These are phyloP conservation scores for Penicillium antarcticum DNA, from an alignment of 495 filamentous ascomycete genomes.

Conservation along the genomic window DNA sequence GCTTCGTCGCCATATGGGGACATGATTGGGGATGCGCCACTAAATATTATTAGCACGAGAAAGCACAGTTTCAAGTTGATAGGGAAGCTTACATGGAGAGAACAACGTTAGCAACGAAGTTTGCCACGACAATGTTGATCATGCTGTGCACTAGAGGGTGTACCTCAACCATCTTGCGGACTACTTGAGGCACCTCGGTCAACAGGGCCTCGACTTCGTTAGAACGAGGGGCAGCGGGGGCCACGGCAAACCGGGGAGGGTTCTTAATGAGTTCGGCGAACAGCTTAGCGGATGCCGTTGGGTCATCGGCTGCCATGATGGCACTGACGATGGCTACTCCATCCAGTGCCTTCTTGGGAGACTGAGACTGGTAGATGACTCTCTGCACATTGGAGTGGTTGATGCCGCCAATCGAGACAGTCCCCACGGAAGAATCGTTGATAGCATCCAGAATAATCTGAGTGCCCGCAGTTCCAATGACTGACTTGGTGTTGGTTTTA, in stretches of 20 bases:
- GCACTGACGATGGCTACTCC: constrained; percentile 90
- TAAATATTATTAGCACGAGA: constrained; percentile 17
- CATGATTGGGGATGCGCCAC: constrained; percentile 92
- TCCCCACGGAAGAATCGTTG: constrained; percentile 40
- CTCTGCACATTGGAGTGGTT: constrained; percentile 73
- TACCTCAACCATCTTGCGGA: constrained; percentile 53
- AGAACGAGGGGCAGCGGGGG: constrained; percentile 12
- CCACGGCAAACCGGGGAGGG: constrained; percentile 46
- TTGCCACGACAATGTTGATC: constrained; percentile 92
- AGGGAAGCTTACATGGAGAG: constrained; percentile 56
- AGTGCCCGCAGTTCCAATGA: constrained; percentile 79
- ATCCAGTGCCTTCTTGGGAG: constrained; percentile 53
- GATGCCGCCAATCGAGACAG: constrained; percentile 86
- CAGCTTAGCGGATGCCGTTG: constrained; percentile 54
- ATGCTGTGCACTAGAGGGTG: constrained; percentile 91
- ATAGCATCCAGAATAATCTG: constrained; percentile 64
- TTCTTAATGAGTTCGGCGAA: constrained; percentile 50
- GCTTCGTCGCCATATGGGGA: constrained; percentile 83
- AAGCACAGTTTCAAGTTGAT: not conserved
- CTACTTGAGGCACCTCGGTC: constrained; percentile 48
- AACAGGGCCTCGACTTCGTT: constrained; percentile 40
- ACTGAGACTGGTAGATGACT: constrained; percentile 63
- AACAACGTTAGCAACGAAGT: constrained; percentile 88
- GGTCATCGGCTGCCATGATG: constrained; percentile 70
- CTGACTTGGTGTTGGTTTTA: constrained; percentile 69